phyloP scores from a whole-genome alignment of 2,329 filamentous ascomycete species.

The Pseudopyricularia cyperi region DNA sequence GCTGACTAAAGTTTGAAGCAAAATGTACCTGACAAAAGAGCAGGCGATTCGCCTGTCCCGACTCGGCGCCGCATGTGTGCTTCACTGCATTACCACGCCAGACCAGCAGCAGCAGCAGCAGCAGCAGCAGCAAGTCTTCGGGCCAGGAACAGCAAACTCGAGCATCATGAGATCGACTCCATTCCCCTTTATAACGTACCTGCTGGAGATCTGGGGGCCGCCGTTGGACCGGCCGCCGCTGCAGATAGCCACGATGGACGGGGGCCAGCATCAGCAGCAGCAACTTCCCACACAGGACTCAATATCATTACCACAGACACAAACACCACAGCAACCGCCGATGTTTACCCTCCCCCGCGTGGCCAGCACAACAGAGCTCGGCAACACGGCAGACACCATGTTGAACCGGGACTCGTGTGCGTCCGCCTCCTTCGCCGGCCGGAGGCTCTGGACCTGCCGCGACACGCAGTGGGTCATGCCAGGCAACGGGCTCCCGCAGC shows the following conservation, averaged over 20 bases:
- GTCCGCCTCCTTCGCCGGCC: not conserved
- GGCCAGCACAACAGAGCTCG: not conserved
- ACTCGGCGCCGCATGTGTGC: not conserved
- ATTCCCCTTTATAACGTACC: not conserved
- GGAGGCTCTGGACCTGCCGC: conserved; percentile 1
- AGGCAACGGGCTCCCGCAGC: not conserved
- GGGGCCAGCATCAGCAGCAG: too few relatives aligned
- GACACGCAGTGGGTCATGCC: not conserved
- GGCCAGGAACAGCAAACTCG: not conserved
- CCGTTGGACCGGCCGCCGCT: not conserved
- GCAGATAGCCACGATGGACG: not conserved
- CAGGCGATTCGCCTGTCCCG: not conserved
- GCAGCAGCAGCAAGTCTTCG: too few relatives aligned
- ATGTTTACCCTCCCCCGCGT: not conserved
- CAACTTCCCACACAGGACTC: not conserved
- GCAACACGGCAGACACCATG: not conserved
- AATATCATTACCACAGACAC: not conserved
- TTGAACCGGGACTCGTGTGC: conserved; percentile 1
- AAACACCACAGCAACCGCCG: not conserved
- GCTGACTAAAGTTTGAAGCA: not conserved
- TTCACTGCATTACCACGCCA: not conserved
- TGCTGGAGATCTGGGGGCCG: not conserved
- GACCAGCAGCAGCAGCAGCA: too few relatives aligned
- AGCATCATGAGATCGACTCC: not conserved
- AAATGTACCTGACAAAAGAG: not conserved